Evolutionary conservation across 208 protist genomes (phyloP).

Genomic region (Leishmania major): DNA sequence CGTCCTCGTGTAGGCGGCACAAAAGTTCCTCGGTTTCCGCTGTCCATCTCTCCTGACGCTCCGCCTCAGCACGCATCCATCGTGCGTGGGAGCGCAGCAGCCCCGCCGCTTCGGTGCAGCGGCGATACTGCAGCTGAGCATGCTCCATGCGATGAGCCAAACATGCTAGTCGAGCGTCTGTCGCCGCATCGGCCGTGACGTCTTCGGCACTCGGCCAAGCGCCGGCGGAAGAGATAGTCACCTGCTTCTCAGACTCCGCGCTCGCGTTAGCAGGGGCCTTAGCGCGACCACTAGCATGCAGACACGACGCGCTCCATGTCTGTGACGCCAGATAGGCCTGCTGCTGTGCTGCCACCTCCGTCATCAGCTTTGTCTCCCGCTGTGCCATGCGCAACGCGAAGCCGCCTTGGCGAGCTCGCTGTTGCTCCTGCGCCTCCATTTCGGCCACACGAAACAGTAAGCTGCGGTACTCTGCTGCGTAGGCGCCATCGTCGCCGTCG

Average conservation of each 20-base stretch:
- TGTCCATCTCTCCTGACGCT: background rate
- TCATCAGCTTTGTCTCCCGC: constrained; percentile 36
- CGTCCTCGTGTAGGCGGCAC: background rate
- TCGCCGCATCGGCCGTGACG: background rate
- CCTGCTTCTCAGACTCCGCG: background rate
- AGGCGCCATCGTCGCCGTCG: constrained; percentile 19
- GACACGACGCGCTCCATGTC: background rate
- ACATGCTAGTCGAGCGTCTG: constrained; percentile 19
- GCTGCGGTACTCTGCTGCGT: constrained; percentile 33
- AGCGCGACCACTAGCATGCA: background rate
- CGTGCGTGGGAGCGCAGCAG: constrained; percentile 12
- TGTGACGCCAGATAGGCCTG: constrained; percentile 20
- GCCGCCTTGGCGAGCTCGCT: constrained; percentile 16
- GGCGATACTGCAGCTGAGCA: constrained; percentile 13
- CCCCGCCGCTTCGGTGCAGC: background rate
- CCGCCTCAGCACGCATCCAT: background rate
- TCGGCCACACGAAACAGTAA: constrained; percentile 53
- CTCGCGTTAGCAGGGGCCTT: background rate
- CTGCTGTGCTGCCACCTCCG: constrained; percentile 22
- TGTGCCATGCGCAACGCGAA: constrained; percentile 48
- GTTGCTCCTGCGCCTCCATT: constrained; percentile 35
- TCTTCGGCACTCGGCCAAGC: background rate
- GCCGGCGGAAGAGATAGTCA: background rate
- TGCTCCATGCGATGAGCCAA: constrained; percentile 18
- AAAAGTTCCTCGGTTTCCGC: background rate